Evolutionary conservation across 208 protist species (phyloP), one percentile per base, ranked within the genome.

Genomic region (Trypanosoma conorhini): DNA sequence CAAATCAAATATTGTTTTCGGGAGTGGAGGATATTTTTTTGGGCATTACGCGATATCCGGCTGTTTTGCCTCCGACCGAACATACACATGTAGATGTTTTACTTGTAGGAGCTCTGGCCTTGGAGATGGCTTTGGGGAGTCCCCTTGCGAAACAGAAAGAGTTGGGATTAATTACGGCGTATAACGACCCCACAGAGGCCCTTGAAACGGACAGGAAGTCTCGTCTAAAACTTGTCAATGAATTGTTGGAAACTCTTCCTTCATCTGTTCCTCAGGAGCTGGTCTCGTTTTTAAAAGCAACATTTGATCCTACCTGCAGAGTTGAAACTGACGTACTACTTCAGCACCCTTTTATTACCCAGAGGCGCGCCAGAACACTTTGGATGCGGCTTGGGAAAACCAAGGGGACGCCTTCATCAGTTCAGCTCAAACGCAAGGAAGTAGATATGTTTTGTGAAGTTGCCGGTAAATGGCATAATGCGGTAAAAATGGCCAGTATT

Each of bases 41-140:
- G 13, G 71, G 63, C 28, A 61, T 62, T 50, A 50, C 54, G 30
- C 40, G 35, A 24, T 70, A 28, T 33, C 62, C 71, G 12, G 50
- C 28, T 31, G 63, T 76, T 40, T 62, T 71, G 26, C 63, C 63
- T 28, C 42, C 3, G 28, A 51, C 64, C 17, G 52, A 70, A 28
- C 28, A 56, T 3, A 76, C 54, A 50, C 62, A 54, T 58, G 57
- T 71, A 22, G 62, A 76, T 64, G 42, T 76, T 33, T 52, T 76
- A 42, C 30, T 61, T 55, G 3, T 70, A 19, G 71, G 71, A 40
- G n/a, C 59, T 22, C n/a, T 67, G 0, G 33, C 15, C 10, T 50
- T 67, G 46, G 63, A 76, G n/a, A 71, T 76, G 71, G 51, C 71
- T 52, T 52, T 71, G n/a, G 71, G 71, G 71, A 38, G 5, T 24